Percentiles rank a stretch among this genome's conserved stretches.
These are phyloP conservation scores for Phytopythium helicoides DNA, from an alignment of 352 stramenopile genomes.

Conservation along the genomic window DNA sequence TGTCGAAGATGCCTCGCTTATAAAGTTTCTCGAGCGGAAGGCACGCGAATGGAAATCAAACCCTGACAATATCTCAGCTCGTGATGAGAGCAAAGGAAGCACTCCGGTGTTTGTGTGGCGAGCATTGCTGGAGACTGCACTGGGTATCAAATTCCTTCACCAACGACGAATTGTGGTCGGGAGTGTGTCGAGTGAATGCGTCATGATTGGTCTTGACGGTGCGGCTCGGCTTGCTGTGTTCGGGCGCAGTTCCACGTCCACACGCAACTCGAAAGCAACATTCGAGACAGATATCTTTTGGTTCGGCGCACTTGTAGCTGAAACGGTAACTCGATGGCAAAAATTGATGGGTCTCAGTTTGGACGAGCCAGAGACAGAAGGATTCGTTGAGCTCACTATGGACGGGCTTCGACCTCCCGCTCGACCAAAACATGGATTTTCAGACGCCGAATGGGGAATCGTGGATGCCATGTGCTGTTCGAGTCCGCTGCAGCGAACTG, in stretches of 20 bases:
- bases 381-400: neutral
- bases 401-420: neutral
- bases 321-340: neutral
- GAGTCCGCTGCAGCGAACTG: constrained; percentile 3
- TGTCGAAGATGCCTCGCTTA: constrained; percentile 9
- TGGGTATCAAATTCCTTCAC: constrained; percentile 22
- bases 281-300: constrained; percentile 8
- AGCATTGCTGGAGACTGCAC: constrained; percentile 16
- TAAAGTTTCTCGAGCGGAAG: neutral
- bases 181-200: constrained; percentile 21
- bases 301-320: constrained; percentile 11
- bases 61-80: neutral
- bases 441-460: constrained; percentile 5
- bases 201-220: constrained; percentile 11
- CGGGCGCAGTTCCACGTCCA: constrained; percentile 4
- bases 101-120: constrained; percentile 10
- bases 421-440: neutral
- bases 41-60: neutral
- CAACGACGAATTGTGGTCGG: constrained; percentile 12
- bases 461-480: constrained; percentile 8
- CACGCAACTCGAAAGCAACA: neutral
- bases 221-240: constrained; percentile 17
- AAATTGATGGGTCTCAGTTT: neutral
- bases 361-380: neutral
- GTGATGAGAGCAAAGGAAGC: neutral